Conservation (phyloP, 371 early-diverging fungal genomes). For the Chytridiales sp. region DNA sequence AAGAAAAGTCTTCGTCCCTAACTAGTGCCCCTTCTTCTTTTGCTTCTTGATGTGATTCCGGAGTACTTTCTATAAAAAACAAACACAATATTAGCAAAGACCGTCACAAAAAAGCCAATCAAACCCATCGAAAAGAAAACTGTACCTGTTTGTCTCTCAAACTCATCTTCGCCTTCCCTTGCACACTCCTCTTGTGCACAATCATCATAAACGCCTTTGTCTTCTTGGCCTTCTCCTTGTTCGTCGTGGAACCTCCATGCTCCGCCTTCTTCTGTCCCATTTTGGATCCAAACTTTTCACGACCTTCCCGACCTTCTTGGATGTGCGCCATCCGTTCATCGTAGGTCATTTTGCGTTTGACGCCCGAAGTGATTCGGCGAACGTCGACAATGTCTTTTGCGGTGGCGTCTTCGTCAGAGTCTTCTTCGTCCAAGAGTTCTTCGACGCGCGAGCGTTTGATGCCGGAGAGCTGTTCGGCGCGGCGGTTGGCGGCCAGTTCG, state of each 20-base stretch:
- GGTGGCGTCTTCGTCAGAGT: slow-evolving; percentile 40
- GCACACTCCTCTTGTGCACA: slow-evolving; percentile 81
- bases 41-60: slow-evolving; percentile 48
- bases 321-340: slow-evolving; percentile 87
- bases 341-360: slow-evolving; percentile 87
- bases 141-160: slow-evolving; percentile 74
- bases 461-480: slow-evolving; percentile 51
- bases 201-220: slow-evolving; percentile 93
- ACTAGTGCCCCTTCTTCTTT: slow-evolving; percentile 37
- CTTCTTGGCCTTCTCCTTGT: slow-evolving; percentile 80
- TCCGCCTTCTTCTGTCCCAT: slow-evolving; percentile 78
- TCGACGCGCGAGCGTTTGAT: not conserved
- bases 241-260: slow-evolving; percentile 48
- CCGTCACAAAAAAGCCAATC: not conserved
- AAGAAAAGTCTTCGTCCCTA: not conserved
- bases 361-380: slow-evolving; percentile 73
- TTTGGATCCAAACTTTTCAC: slow-evolving; percentile 85
- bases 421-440: slow-evolving; percentile 36
- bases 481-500: slow-evolving; percentile 62
- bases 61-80: slow-evolving; percentile 28
- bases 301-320: slow-evolving; percentile 82
- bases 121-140: not conserved
- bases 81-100: not conserved
- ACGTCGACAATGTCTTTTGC: slow-evolving; percentile 49
- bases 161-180: slow-evolving; percentile 79